These are phyloP conservation scores for Phaseolus lunatus DNA, from an alignment of 306 rosid genomes.

Conservation along the genomic window DNA sequence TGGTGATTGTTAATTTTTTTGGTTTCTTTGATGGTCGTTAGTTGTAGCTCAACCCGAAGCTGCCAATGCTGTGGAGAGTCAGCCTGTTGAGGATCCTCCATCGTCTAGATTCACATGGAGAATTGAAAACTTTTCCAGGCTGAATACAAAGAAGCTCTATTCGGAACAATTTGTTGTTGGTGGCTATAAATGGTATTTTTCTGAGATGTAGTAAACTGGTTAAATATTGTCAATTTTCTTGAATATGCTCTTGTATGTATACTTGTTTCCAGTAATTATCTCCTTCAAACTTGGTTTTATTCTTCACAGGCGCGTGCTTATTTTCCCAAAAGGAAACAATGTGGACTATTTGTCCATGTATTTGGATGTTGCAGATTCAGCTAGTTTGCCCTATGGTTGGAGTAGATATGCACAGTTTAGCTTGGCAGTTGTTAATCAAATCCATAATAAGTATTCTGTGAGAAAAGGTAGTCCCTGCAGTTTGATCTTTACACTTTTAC, in stretches of 20 bases:
- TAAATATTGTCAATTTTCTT: not conserved
- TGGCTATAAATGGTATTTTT: conserved; percentile 53
- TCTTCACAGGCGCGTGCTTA: conserved; percentile 76
- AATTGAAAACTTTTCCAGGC: conserved; percentile 56
- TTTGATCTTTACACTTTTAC: conserved; percentile 28
- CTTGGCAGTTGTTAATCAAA: conserved; percentile 84
- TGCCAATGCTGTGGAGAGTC: conserved; percentile 53
- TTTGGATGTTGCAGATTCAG: conserved; percentile 89
- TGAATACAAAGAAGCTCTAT: conserved; percentile 53
- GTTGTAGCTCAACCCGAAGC: conserved; percentile 59
- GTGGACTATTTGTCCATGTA: conserved; percentile 95
- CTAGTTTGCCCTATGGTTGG: conserved; percentile 91
- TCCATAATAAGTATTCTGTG: conserved; percentile 71
- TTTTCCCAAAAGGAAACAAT: conserved; percentile 95
- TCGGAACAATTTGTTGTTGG: conserved; percentile 57
- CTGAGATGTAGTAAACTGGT: conserved; percentile 17
- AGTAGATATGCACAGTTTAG: conserved; percentile 94
- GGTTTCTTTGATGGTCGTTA: conserved; percentile 35
- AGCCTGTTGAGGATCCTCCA: conserved; percentile 53
- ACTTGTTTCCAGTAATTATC: conserved; percentile 13
- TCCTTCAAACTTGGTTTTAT: conserved; percentile 20
- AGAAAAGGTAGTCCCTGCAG: conserved; percentile 71
- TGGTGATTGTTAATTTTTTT: conserved; percentile 25
- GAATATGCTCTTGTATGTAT: not conserved
- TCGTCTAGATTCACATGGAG: conserved; percentile 56